Evolutionary conservation across 352 stramenopile species (phyloP), one percentile per base, ranked within the genome.

Genomic region (Pythium guiyangense): DNA sequence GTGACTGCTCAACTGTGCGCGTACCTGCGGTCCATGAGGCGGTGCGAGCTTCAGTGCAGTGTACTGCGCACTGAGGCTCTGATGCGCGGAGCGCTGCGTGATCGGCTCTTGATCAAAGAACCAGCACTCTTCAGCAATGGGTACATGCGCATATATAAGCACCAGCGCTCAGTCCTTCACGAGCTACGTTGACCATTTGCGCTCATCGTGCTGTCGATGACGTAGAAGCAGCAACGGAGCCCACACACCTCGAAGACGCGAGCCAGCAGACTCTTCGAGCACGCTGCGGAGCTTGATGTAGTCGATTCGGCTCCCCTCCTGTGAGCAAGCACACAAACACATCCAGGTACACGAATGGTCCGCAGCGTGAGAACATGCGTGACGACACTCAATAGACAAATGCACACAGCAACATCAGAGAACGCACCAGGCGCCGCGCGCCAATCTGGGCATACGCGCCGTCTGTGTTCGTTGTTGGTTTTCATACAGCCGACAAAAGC

Each of bases 61-160:
- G 62, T 90, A 90, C 49, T 86, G 67, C 14, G 64, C 59, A 9
- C 75, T 66, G 18, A 69, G 46, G 8, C 54, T 58, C 37, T 84
- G 74, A 35, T 70, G 63, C 9, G 60, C 45, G 2, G 69, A 78
- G 35, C 69, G 76, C 56, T 73, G 64, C 22, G 55, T 34, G 37
- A 78, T 73, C 4, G 73, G 78, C 40, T 90, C 86, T 22, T 94
- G 84, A 43, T 92, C 83, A 57, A 94, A 94, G 57, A 87, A 92
- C 84, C 84, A 94, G 70, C 84, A 92, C 68, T 94, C 84, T 94
- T 57, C n/a, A 25, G 18, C n/a, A 26, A 25, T 5, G 8, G 40
- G n/a, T 1, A 31, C 22, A 50, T 17, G 15, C 20, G n/a, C 29
- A 53, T 11, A 54, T 18, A 54, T 1, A 18, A 31, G 8, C 31